Conservation (phyloP, 1,284 basidiomycete genomes). For the Ganoderma lingzhi region DNA sequence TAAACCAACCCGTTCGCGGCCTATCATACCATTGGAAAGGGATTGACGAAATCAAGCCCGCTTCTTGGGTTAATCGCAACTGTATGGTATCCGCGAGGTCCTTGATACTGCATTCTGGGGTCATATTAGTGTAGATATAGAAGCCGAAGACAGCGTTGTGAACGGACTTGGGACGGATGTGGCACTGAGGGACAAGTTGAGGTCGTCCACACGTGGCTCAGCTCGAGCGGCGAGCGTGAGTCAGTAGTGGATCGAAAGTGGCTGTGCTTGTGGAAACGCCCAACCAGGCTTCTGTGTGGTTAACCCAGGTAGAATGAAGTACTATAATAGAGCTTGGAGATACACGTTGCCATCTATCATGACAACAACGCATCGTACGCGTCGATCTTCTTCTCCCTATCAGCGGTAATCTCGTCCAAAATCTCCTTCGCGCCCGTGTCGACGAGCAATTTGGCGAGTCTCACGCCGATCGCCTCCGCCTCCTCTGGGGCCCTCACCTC, state of each 20-base stretch:
- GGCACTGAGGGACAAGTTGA: not conserved
- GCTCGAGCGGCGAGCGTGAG: too few species aligned
- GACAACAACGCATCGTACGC: not conserved
- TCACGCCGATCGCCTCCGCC: constrained; percentile 74
- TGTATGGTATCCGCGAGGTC: not conserved
- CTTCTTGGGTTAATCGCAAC: not conserved
- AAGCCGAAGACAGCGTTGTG: not conserved
- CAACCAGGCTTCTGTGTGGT: not conserved
- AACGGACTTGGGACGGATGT: not conserved
- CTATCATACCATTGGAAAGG: not conserved
- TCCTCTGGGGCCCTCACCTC: constrained; percentile 64
- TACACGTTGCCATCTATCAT: not conserved
- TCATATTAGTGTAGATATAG: not conserved
- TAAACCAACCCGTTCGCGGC: not conserved
- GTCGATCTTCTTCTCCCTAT: constrained; percentile 58
- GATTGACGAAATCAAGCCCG: not conserved
- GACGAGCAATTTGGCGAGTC: constrained; percentile 70
- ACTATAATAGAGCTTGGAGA: not conserved
- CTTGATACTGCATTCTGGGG: not conserved
- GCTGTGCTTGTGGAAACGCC: not conserved
- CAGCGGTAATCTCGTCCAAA: constrained; percentile 79
- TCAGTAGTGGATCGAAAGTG: not conserved
- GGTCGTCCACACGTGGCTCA: too few species aligned
- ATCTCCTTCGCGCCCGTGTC: constrained; percentile 79
- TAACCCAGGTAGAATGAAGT: not conserved